Percentiles rank a stretch among this genome's conserved stretches.
Conservation (phyloP, 1,284 basidiomycete genomes). For the Cystobasidium slooffiae region DNA sequence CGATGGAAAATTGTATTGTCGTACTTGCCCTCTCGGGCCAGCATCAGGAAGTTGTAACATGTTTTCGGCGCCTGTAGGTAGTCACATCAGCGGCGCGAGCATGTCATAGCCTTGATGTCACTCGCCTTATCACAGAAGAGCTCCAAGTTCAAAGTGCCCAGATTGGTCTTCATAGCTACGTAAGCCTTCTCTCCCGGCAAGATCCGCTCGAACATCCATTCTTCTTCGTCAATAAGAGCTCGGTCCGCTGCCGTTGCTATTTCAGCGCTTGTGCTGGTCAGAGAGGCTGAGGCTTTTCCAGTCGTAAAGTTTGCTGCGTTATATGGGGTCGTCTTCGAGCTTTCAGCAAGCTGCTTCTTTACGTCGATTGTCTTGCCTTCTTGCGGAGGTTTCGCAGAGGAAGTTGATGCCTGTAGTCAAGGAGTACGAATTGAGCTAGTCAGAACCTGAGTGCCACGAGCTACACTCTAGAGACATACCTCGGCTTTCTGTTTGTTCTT, state of each 20-base stretch:
- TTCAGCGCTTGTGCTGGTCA: constrained; percentile 89
- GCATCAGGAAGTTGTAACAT: constrained; percentile 95
- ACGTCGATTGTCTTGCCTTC: constrained; percentile 21
- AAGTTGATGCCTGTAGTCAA: neutral
- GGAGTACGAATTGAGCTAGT: constrained; percentile 25
- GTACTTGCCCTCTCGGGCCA: constrained; percentile 87
- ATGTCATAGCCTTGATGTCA: neutral
- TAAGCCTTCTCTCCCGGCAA: constrained; percentile 60
- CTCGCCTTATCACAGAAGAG: constrained; percentile 83
- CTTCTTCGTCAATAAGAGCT: constrained; percentile 89
- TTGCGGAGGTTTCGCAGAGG: neutral
- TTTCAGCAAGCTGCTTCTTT: constrained; percentile 25
- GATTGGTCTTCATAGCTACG: constrained; percentile 84
- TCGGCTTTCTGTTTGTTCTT: constrained; percentile 7
- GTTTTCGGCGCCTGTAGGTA: constrained; percentile 82
- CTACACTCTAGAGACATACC: constrained; percentile 17
- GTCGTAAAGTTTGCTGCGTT: constrained; percentile 45
- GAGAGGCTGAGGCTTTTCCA: constrained; percentile 47
- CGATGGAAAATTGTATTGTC: constrained; percentile 86
- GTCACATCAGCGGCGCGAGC: constrained; percentile 45
- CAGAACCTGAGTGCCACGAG: constrained; percentile 37
- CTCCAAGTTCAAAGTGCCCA: constrained; percentile 88
- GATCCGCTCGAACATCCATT: constrained; percentile 73
- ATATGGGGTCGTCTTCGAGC: constrained; percentile 22
- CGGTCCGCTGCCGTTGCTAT: constrained; percentile 76